phyloP scores from a whole-genome alignment of 2,329 filamentous ascomycete species.

The Aspergillus sp. region DNA sequence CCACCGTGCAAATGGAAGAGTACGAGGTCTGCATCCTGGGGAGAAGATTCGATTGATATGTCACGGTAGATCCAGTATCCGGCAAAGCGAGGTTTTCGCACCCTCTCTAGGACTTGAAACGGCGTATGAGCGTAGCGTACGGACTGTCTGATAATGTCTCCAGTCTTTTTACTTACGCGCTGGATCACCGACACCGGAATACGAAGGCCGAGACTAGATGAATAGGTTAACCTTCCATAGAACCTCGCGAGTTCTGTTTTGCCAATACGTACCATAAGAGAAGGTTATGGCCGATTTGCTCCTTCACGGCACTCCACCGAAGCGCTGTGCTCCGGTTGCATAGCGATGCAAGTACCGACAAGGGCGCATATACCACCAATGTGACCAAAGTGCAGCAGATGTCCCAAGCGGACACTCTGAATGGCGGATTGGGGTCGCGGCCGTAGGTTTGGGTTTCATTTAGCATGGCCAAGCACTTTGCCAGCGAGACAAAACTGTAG shows the following conservation, averaged over 20 bases:
- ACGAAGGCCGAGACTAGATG: constrained; percentile 2
- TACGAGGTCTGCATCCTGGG: constrained; percentile 13
- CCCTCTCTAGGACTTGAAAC: constrained; percentile 1
- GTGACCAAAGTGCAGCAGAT: constrained; percentile 4
- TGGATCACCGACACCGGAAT: constrained; percentile 10
- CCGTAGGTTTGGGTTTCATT: neutral
- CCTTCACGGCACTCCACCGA: neutral
- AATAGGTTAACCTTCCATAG: neutral
- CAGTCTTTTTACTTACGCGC: neutral
- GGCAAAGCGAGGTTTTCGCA: constrained; percentile 3
- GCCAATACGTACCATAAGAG: constrained; percentile 2
- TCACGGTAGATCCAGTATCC: constrained; percentile 11
- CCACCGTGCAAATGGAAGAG: constrained; percentile 23
- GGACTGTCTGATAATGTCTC: neutral
- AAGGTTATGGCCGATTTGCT: constrained; percentile 7
- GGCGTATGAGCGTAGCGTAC: constrained; percentile 4
- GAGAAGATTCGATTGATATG: constrained; percentile 1
- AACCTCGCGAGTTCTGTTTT: neutral
- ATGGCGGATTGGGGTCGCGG: neutral
- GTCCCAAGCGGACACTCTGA: constrained; percentile 5
- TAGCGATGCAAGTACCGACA: constrained; percentile 6
- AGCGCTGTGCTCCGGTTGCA: neutral
- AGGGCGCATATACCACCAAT: constrained; percentile 7
- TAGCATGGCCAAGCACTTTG: no score
- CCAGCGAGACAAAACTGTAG: neutral